Evolutionary conservation across 2,329 filamentous ascomycete genomes (phyloP).

Genomic region (Plenodomus biglobosus): DNA sequence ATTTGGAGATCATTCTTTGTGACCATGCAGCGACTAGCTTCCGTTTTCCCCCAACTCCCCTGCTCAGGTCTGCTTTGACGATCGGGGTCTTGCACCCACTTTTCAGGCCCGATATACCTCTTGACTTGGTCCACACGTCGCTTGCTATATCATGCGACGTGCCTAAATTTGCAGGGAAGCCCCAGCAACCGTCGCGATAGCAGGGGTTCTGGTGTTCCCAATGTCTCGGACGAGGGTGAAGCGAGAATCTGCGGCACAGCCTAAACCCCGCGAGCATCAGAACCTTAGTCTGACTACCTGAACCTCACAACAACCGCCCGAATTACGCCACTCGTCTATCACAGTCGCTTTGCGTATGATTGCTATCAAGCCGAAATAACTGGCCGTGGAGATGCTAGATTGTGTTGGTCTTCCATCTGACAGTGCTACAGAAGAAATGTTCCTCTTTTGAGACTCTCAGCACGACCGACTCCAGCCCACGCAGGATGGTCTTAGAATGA

Average conservation of each 20-base stretch:
- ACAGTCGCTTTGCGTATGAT: constrained; percentile 18
- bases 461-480: neutral
- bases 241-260: constrained; percentile 33
- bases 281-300: constrained; percentile 26
- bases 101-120: constrained; percentile 7
- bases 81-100: neutral
- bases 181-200: constrained; percentile 14
- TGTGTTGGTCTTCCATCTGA: constrained; percentile 2
- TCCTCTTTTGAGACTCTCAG: constrained; percentile 2
- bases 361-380: neutral
- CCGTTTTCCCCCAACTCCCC: neutral
- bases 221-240: constrained; percentile 29
- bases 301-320: constrained; percentile 28
- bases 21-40: neutral
- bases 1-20: neutral
- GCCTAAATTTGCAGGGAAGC: constrained; percentile 3
- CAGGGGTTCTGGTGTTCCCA: constrained; percentile 26
- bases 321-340: constrained; percentile 11
- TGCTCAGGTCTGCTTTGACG: neutral
- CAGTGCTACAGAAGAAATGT: constrained; percentile 11
- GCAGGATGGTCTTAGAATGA: constrained; percentile 8
- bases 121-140: neutral
- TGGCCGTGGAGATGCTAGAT: neutral
- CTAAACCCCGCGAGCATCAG: constrained; percentile 35
- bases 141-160: constrained; percentile 11